These are phyloP conservation scores for Malus hybrid DNA, from an alignment of 331 rosid genomes.

Conservation along the genomic window DNA sequence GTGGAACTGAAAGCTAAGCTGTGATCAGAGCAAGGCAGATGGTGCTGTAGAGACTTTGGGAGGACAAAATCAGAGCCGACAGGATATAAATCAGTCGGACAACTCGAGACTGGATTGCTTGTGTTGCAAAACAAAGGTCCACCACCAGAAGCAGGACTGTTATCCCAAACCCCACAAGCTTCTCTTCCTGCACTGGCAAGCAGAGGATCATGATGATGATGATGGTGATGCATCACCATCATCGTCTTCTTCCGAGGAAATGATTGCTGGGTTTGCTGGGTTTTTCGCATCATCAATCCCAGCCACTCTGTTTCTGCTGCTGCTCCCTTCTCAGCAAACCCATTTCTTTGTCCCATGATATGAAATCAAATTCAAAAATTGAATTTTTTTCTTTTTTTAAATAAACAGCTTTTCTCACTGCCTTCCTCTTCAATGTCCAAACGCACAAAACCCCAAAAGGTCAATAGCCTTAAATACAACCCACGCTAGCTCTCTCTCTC, in stretches of 20 bases:
- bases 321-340: constrained; percentile 22
- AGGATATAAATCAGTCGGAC: not conserved
- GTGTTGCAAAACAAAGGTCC: constrained; percentile 15
- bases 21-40: constrained; percentile 8
- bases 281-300: constrained; percentile 26
- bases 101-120: constrained; percentile 4
- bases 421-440: not conserved
- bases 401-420: constrained; percentile 4
- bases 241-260: constrained; percentile 9
- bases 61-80: constrained; percentile 6
- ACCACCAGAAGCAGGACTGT: not conserved
- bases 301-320: constrained; percentile 16
- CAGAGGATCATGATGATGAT: constrained; percentile 8
- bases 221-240: constrained; percentile 2
- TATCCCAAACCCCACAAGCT: not conserved
- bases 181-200: not conserved
- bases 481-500: constrained; percentile 10
- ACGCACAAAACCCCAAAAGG: not conserved
- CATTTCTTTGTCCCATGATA: constrained; percentile 21
- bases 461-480: constrained; percentile 2
- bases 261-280: constrained; percentile 1
- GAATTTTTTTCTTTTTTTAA: not conserved
- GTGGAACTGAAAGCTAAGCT: constrained; percentile 14
- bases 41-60: constrained; percentile 6
- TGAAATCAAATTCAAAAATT: not conserved